phyloP scores from a whole-genome alignment of 306 rosid species.

The Senna tora region DNA sequence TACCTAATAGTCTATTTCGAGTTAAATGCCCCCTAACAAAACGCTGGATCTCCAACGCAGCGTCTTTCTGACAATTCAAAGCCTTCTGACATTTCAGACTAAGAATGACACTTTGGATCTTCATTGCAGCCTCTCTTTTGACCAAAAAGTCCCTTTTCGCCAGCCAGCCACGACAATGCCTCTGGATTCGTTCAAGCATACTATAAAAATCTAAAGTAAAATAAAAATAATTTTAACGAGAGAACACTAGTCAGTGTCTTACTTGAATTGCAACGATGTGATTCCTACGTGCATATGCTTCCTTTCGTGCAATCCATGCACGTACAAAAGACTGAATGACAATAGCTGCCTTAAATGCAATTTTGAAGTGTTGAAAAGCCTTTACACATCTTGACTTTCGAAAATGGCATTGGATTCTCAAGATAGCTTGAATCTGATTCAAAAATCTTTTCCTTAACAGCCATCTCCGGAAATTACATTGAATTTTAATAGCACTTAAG shows the following conservation, averaged over 20 bases:
- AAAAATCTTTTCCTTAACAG: conserved; percentile 58
- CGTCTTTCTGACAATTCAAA: conserved; percentile 52
- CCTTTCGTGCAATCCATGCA: conserved; percentile 68
- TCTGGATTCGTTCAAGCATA: conserved; percentile 52
- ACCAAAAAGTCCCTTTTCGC: conserved; percentile 52
- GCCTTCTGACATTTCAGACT: conserved; percentile 50
- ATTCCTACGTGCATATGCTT: conserved; percentile 48
- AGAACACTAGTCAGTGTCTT: conserved; percentile 40
- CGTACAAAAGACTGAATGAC: conserved; percentile 71
- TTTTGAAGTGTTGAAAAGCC: conserved; percentile 54
- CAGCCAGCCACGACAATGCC: conserved; percentile 71
- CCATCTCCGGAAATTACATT: conserved; percentile 63
- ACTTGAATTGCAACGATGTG: conserved; percentile 73
- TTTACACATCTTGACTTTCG: conserved; percentile 71
- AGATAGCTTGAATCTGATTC: conserved; percentile 55
- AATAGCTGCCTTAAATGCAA: conserved; percentile 49
- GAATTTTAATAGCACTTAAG: conserved; percentile 64
- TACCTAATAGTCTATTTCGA: conserved; percentile 74
- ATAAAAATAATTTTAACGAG: conserved; percentile 15
- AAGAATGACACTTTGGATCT: conserved; percentile 63
- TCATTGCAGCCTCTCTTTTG: conserved; percentile 58
- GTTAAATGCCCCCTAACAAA: conserved; percentile 67
- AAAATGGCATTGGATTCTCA: conserved; percentile 64
- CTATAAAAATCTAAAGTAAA: conserved; percentile 28
- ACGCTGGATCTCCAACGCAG: conserved; percentile 69